Base-by-base conservation (phyloP, 2,329 filamentous ascomycete genomes). In the Colletotrichum euphorbiae region DNA sequence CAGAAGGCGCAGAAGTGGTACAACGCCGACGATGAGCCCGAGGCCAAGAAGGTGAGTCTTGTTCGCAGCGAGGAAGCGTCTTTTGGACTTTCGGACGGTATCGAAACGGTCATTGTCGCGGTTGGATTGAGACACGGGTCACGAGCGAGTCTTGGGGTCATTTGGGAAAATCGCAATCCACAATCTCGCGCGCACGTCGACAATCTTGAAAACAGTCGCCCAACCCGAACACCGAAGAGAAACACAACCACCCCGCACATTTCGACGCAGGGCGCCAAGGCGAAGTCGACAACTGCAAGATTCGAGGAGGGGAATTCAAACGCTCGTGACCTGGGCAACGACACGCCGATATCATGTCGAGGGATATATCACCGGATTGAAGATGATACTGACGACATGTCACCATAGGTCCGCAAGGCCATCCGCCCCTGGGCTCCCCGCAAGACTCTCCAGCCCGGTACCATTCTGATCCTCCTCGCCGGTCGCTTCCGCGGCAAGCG, bases 401-500 rank as follows among this genome's bases (percentile, higher is more conserved):
- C 61, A 63, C 24, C 52, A 81, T 81, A 99, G 96, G 90, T 93
- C 84, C 96, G 96, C 90, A 99, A 99, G 90, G 86, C 93, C 79
- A 83, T 95, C 84, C 94, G 93, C 81, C 87, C 94, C 78, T 92
- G 94, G 85, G 90, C 93, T 85, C 90, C 93, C 78, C 93, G 96
- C 82, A 85, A 92, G 81, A 91, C 93, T 76, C 94, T 99, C 80
- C 89, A 93, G 85, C 95, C 96, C 81, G 96, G 96, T 80, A 93
- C 94, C 82, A 89, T 99, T 82, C 93, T 99, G 82, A 99, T 99
- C 86, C 93, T 99, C 83, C 94, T 99, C 82, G 96, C 96, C 83
- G 96, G 96, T 80, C 96, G 96, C 81, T 99, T 98, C 93, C 95
- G 96, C 80, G 96, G 96, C 89, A 99, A 99, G 94, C 96, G 96